A percentile compares a stretch with the other conserved stretches of the same genome.
Conservation (phyloP, 352 stramenopile species). For the Thalassiosira ordinaria region DNA sequence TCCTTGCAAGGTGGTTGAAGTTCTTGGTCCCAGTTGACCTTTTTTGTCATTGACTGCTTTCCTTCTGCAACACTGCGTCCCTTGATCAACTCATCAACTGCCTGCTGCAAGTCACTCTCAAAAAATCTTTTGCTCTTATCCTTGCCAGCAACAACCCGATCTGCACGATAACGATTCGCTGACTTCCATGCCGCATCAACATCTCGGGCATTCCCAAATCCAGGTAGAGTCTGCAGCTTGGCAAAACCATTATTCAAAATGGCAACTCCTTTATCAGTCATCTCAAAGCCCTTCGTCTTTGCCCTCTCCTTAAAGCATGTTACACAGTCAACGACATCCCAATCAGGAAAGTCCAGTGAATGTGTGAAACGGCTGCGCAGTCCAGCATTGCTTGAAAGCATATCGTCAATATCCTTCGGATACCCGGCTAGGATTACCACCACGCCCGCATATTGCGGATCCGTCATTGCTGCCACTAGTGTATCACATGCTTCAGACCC, state of each 20-base stretch:
- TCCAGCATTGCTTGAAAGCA: constrained; percentile 90
- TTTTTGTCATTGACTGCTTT: constrained; percentile 24
- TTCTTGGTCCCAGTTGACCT: background rate
- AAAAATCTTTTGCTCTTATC: constrained; percentile 16
- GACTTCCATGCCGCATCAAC: constrained; percentile 47
- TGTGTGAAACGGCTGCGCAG: constrained; percentile 91
- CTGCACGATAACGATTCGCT: constrained; percentile 21
- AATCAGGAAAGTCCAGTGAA: constrained; percentile 90
- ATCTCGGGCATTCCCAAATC: constrained; percentile 57
- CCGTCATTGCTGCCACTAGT: constrained; percentile 90
- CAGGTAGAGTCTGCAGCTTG: constrained; percentile 24
- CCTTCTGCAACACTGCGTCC: constrained; percentile 17
- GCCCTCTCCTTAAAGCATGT: constrained; percentile 74
- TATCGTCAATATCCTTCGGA: constrained; percentile 88
- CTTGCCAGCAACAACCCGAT: constrained; percentile 7
- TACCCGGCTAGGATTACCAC: constrained; percentile 92
- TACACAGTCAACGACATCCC: constrained; percentile 88
- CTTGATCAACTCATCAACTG: constrained; percentile 34
- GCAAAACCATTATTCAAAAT: constrained; percentile 24
- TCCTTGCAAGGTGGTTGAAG: background rate
- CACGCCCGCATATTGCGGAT: constrained; percentile 86
- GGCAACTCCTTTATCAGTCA: constrained; percentile 3
- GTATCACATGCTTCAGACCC: constrained; percentile 90
- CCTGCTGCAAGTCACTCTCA: constrained; percentile 25
- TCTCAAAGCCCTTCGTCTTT: constrained; percentile 36